phyloP scores from a whole-genome alignment of 2,329 filamentous ascomycete species.

The Emydomyces testavorans region DNA sequence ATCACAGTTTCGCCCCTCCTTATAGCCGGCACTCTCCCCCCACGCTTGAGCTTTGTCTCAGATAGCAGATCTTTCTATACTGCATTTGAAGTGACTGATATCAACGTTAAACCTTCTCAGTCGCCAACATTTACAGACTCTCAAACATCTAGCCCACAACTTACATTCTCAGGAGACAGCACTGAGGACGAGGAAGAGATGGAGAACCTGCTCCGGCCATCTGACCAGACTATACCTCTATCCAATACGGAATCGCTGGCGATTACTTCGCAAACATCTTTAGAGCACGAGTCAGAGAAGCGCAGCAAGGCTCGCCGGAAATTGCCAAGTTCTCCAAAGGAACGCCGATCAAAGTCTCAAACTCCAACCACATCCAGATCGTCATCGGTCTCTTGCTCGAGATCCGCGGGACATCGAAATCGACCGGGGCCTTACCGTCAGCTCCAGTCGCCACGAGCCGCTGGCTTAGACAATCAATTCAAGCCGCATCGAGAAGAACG shows the following conservation, averaged over 20 bases:
- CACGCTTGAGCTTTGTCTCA: conserved; percentile 13
- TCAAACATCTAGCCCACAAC: conserved; percentile 9
- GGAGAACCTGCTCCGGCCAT: conserved; percentile 1
- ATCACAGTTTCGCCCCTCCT: conserved; percentile 12
- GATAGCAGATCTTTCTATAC: conserved; percentile 20
- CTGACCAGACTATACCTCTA: neutral
- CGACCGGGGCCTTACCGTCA: conserved; percentile 25
- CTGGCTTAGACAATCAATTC: conserved; percentile 19
- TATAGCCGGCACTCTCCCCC: conserved; percentile 12
- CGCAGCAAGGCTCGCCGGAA: neutral
- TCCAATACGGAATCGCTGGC: neutral
- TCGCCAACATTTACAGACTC: conserved; percentile 12
- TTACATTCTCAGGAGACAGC: conserved; percentile 6
- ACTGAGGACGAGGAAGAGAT: conserved; percentile 10
- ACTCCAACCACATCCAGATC: conserved; percentile 20
- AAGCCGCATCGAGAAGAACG: conserved; percentile 23
- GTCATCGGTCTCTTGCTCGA: conserved; percentile 20
- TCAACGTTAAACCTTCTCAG: conserved; percentile 12
- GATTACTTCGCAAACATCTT: neutral
- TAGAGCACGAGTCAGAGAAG: neutral
- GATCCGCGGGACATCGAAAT: conserved; percentile 22
- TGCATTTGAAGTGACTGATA: conserved; percentile 18
- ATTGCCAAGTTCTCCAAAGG: conserved; percentile 20
- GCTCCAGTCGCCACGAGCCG: conserved; percentile 19
- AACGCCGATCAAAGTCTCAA: conserved; percentile 26